Evolutionary conservation across 345 rosid species (phyloP), one percentile per base, ranked within the genome.

Genomic region (Physaria fendleri): DNA sequence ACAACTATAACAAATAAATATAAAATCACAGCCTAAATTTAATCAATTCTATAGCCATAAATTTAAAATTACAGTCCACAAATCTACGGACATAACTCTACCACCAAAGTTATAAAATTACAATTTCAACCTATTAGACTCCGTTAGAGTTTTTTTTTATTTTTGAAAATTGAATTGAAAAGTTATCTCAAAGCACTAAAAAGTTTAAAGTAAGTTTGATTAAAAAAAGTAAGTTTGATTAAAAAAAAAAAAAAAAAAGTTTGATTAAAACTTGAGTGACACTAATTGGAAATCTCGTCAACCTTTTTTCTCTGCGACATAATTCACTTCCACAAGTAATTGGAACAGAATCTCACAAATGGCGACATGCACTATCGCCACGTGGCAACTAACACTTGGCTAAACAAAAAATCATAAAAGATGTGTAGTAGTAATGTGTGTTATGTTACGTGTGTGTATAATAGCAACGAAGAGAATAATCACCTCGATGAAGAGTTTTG

Each of bases 341-440:
- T 38, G 64, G 74, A 69, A 56, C 69, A 62, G 54, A 62, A 55
- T 54, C 39, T 46, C 74, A 62, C 64, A 56, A 70, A 40, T 70
- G 69, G 42, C 58, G 7, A 14, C 37, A 28, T 47, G 45, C 32
- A 3, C 2, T 34, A 25, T 2, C 7, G 11, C 49, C 69, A 55
- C 69, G 46, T 55, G 59, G 22, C 69, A 3, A 3, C 12, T 33
- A 18, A 12, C 18, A 6, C 1, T 49, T 47, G 18, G 20, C 42
- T 45, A 48, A 47, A 47, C 32, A 28, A 24, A 21, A 40, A 39
- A 4, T 22, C 22, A 24, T 32, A 16, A 38, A 13, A 35, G 6
- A 20, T 46, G 49, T 56, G 37, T 40, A 16, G 14, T 65, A n/a
- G n/a, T n/a, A n/a, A n/a, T 56, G 17, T 66, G 20, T 49, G 20